These are phyloP conservation scores for Pestalotiopsis sp. DNA, from an alignment of 2,329 filamentous ascomycete species.

Conservation along the genomic window DNA sequence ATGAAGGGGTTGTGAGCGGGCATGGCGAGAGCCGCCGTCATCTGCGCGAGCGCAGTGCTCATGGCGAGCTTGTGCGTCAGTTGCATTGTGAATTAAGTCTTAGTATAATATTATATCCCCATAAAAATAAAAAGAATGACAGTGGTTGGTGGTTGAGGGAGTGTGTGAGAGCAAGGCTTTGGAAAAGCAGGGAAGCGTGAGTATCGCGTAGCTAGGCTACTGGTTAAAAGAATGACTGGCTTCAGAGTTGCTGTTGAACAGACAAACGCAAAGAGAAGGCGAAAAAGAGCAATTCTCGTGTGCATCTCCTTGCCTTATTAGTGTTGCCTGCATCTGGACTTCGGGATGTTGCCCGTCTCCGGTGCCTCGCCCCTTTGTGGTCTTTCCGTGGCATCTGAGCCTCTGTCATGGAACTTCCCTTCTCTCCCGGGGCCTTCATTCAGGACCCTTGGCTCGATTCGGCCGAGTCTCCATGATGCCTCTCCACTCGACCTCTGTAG, in stretches of 20 bases:
- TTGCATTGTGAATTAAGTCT: slow-evolving; percentile 1
- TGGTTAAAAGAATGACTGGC: slow-evolving; percentile 9
- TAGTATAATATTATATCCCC: neutral
- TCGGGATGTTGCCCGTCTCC: slow-evolving; percentile 1
- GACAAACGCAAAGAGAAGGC: slow-evolving; percentile 3
- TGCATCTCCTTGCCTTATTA: slow-evolving; percentile 10
- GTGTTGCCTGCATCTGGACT: neutral
- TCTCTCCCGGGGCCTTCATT: neutral
- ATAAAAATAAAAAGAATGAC: slow-evolving; percentile 1
- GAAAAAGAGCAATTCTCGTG: slow-evolving; percentile 5
- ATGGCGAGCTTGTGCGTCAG: slow-evolving; percentile 6
- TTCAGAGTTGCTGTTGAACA: slow-evolving; percentile 11
- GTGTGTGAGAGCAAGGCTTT: neutral
- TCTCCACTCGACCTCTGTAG: neutral
- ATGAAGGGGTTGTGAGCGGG: slow-evolving; percentile 10
- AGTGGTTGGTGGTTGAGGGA: neutral
- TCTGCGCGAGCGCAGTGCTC: slow-evolving; percentile 8
- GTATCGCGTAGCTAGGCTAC: slow-evolving; percentile 2
- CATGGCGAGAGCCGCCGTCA: slow-evolving; percentile 4
- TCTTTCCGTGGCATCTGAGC: neutral
- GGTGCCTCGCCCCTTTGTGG: neutral
- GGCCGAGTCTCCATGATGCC: slow-evolving; percentile 2
- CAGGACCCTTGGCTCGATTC: neutral
- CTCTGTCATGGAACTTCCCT: neutral
- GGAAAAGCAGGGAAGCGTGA: slow-evolving; percentile 9